phyloP scores from a whole-genome alignment of 2,329 filamentous ascomycete species.

The Fusarium pilosicola region DNA sequence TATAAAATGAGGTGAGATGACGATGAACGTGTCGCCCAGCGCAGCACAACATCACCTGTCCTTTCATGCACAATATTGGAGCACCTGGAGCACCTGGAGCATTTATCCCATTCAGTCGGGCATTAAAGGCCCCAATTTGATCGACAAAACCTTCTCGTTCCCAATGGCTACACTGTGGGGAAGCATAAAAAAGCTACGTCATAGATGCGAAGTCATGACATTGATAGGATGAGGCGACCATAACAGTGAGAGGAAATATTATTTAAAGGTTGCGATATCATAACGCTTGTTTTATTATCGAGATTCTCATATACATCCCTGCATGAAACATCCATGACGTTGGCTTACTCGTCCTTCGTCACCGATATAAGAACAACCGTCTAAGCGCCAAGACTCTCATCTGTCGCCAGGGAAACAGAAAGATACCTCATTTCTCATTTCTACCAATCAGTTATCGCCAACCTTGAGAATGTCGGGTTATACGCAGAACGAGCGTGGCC shows the following conservation, averaged over 20 bases:
- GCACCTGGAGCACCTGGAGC: background rate
- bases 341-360: background rate
- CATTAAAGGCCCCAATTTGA: background rate
- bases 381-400: background rate
- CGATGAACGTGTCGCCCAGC: accelerated
- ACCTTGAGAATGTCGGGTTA: background rate
- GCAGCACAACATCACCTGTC: background rate
- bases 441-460: background rate
- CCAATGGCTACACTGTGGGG: background rate
- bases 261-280: background rate
- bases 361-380: background rate
- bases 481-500: constrained; percentile 17
- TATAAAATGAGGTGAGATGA: accelerated
- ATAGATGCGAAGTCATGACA: background rate
- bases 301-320: background rate
- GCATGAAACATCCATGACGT: background rate
- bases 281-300: background rate
- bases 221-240: background rate
- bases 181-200: background rate
- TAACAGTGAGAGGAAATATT: background rate
- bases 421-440: background rate
- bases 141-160: background rate
- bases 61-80: no score
- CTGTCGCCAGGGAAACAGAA: no score
- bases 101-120: background rate